Evolutionary conservation across 805 yeast genomes (phyloP), one percentile per base, ranked within the genome.

Genomic region (Millerago galiae): DNA sequence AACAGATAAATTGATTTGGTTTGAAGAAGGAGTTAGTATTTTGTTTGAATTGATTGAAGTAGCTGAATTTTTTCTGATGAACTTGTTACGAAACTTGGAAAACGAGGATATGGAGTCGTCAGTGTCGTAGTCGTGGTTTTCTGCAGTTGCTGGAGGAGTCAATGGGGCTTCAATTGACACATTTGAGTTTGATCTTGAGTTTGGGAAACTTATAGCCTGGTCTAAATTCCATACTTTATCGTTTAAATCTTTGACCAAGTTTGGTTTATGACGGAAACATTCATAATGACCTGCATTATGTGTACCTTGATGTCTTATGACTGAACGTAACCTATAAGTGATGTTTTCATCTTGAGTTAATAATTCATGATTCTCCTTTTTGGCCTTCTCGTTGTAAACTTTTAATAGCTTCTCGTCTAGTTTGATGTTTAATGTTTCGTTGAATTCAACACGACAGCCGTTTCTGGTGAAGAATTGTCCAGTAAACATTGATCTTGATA

Each of bases 261-360:
- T 59, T 2, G 93, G 91, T 57, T 89, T 90, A 37, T 78, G 79
- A 48, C 84, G 80, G 58, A 78, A 87, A 53, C 96, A 86, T 54
- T 90, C 95, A 58, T 89, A 90, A 57, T 90, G 98, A 1, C 98
- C 98, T 35, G 79, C 75, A 16, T 80, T 73, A 61, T 90, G 97
- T 1, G 91, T 79, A 0, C 99, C 99, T 36, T 81, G 77, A 59
- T 93, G 98, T 50, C 89, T 74, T 15, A 93, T 79, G 47, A 87
- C 66, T 0, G 96, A 83, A 47, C 72, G 75, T 30, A 93, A 68
- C 46, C 68, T 67, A 59, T 86, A 89, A 33, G 65, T 71, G 46
- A 63, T 62, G 53, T 48, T 62, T 44, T 48, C 24, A 21, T 21
- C 24, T 21, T 21, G 24, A 21, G 24, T 21, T 21, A 21, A 21